phyloP scores from a whole-genome alignment of 441 rosid species.

The Croton laevigatus region DNA sequence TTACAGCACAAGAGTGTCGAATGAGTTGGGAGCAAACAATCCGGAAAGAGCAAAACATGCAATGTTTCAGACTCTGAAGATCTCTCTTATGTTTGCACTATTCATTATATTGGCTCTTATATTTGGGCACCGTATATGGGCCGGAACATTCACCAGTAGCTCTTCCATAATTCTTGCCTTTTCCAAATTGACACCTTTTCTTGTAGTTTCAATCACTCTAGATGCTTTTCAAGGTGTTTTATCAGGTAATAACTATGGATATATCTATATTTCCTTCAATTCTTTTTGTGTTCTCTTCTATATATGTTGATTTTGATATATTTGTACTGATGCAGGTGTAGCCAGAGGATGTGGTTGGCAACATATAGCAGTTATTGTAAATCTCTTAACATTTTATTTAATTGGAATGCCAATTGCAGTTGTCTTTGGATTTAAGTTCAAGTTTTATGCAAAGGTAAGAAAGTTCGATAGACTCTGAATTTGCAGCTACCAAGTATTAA shows the following conservation, averaged over 20 bases:
- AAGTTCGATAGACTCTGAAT: too few species aligned
- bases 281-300: too few species aligned
- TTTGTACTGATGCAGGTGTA: conserved; percentile 39
- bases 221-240: conserved; percentile 67
- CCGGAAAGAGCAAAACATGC: conserved; percentile 56
- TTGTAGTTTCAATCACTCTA: conserved; percentile 47
- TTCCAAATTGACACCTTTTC: conserved; percentile 52
- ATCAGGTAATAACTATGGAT: conserved; percentile 44
- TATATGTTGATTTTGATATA: too few species aligned
- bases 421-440: conserved; percentile 45
- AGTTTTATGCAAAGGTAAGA: conserved; percentile 46
- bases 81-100: conserved; percentile 51
- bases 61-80: conserved; percentile 47
- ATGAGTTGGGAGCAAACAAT: conserved; percentile 69
- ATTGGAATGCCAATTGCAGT: conserved; percentile 54
- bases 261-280: neutral
- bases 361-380: conserved; percentile 11
- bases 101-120: conserved; percentile 37
- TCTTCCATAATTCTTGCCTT: conserved; percentile 36
- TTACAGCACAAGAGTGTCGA: conserved; percentile 70
- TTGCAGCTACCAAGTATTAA: too few species aligned
- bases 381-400: conserved; percentile 34
- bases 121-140: conserved; percentile 60
- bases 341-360: conserved; percentile 79
- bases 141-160: conserved; percentile 52